These are phyloP conservation scores for Fraxinus americana DNA, from an alignment of 257 asterid genomes.

Conservation along the genomic window DNA sequence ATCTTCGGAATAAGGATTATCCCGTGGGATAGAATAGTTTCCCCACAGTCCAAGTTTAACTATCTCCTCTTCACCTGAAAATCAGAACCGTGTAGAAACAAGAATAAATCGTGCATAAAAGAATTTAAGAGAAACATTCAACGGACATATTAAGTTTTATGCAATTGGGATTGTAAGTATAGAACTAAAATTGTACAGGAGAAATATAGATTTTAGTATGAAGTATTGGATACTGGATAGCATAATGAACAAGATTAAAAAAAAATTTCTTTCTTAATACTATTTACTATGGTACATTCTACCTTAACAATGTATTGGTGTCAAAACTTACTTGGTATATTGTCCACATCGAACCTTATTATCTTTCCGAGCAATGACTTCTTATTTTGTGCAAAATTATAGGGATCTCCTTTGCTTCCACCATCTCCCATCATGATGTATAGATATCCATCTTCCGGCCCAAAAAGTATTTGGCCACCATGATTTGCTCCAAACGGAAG, in stretches of 20 bases:
- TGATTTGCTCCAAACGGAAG: constrained; percentile 66
- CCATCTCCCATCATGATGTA: constrained; percentile 93
- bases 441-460: constrained; percentile 80
- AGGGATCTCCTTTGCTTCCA: constrained; percentile 79
- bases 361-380: constrained; percentile 89
- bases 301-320: not conserved
- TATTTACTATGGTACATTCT: not conserved
- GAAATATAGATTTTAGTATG: too few species aligned
- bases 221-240: too few species aligned
- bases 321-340: constrained; percentile 63
- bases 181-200: too few species aligned
- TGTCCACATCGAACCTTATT: constrained; percentile 75
- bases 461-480: constrained; percentile 91
- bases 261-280: too few species aligned
- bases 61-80: constrained; percentile 59
- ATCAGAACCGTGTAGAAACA: constrained; percentile 5
- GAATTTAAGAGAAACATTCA: not conserved
- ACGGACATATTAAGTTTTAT: too few species aligned
- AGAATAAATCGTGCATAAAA: not conserved
- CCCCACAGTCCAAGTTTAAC: constrained; percentile 74
- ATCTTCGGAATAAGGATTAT: constrained; percentile 72
- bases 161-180: too few species aligned
- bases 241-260: too few species aligned
- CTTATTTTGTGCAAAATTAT: constrained; percentile 82
- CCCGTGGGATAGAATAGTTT: constrained; percentile 70